Evolutionary conservation across 2,329 filamentous ascomycete species (phyloP).

Genomic region (Talaromyces islandicus): DNA sequence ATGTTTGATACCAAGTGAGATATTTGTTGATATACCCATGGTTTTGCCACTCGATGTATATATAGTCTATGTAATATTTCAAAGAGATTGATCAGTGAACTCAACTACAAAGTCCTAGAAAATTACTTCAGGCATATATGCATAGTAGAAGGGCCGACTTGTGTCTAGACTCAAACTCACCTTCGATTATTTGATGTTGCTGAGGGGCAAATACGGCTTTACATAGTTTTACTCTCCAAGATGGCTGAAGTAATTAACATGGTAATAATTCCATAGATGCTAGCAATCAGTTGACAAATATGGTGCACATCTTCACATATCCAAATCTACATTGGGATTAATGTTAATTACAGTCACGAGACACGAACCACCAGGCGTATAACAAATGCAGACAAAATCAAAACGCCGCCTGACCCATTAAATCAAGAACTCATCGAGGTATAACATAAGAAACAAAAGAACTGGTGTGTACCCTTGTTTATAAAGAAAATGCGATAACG

Average conservation of each 20-base stretch:
- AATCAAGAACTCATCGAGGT: slow-evolving; percentile 9
- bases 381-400: slow-evolving; percentile 10
- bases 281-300: background rate
- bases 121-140: background rate
- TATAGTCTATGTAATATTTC: background rate
- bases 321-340: slow-evolving; percentile 11
- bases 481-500: slow-evolving; percentile 3
- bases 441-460: slow-evolving; percentile 7
- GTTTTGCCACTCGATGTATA: background rate
- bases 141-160: too few relatives aligned
- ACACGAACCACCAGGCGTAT: slow-evolving; percentile 9
- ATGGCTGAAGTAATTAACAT: too few relatives aligned
- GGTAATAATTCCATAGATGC: background rate
- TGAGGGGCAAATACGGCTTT: too few relatives aligned
- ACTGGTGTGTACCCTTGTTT: background rate
- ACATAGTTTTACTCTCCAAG: too few relatives aligned
- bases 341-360: slow-evolving; percentile 11
- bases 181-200: too few relatives aligned
- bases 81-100: background rate
- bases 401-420: slow-evolving; percentile 6
- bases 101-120: background rate
- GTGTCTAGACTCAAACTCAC: too few relatives aligned
- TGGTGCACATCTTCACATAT: slow-evolving; percentile 3
- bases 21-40: background rate
- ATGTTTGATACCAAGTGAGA: background rate